Evolutionary conservation across 192 early-diverging fungal species (phyloP), one percentile per base, ranked within the genome.

Genomic region (Backusella parvicylindrica): DNA sequence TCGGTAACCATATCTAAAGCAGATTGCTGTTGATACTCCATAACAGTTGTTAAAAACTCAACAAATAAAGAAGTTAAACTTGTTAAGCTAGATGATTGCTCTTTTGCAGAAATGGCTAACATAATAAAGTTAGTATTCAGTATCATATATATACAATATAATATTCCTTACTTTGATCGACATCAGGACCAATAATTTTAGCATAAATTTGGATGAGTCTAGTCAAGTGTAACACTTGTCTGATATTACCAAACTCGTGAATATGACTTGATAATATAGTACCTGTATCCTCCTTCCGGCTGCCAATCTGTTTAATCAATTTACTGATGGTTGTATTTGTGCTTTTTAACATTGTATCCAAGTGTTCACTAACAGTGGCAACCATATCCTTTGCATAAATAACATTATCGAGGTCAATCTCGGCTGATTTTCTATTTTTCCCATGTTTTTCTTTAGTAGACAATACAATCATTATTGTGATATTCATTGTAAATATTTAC

Each of bases 121-220:
- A 32, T 31, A 35, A 71, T 49, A 28, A 9, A 9, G 18, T 53
- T 53, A 53, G 18, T 53, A 53, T n/a, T n/a, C n/a, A n/a, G n/a
- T 53, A 21, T 53, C 40, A 53, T 53, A 8, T 8, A 21, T 5
- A 21, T 21, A 0, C 4, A 8, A 6, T 21, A 21, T 9, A 33
- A 73, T 31, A 74, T 12, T 33, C 2, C 12, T 74, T 74, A 74
- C 73, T 40, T 37, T 60, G 23, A 47, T 74, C 73, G 31, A 38
- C 40, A 40, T 28, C 23, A 66, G 73, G 31, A 12, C 60, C 64
- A 12, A 74, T 26, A 2, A 33, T 66, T 40, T 41, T 64, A 28
- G 63, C 73, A 66, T 74, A 74, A 6, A 33, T 64, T 47, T 74
- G 73, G 32, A 74, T 18, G 3, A 67, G 49, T 33, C 64, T 26